Evolutionary conservation across 1,139 yeast species (phyloP), one percentile per base, ranked within the genome.

Genomic region (Yamadazyma pseudoaaseri): DNA sequence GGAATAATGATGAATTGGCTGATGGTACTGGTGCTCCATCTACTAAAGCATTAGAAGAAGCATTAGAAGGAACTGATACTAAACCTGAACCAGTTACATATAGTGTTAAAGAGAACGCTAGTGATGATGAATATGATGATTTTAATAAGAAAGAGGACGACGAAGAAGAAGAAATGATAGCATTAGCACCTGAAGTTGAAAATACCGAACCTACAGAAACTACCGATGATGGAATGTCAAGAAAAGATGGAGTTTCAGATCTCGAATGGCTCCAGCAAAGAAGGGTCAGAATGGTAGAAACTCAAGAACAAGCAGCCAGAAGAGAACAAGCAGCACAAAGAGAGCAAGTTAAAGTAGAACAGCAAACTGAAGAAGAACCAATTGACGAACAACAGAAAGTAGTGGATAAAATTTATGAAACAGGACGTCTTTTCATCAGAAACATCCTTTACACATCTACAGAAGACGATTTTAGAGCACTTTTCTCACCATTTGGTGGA

Each of bases 391-490:
- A 48, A 29, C 74, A 73, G 46, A 80, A 79, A 35, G 54, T 55
- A 5, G 59, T 69, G 2, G 68, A 66, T 20, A 74, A 78, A 44
- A 84, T 90, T 27, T 58, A 62, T 20, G 62, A 70, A 37, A 84
- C 96, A 0, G 94, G 95, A 3, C 78, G 99, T 45, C 67, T 92
- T 33, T 94, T 94, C 56, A 62, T 94, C 33, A 79, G 99, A 62
- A 94, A 92, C 52, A 82, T 92, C 33, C 70, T 82, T 8, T 94
- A 87, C 52, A 68, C 84, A 1, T 79, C 96, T 3, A 75, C 85
- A 0, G 97, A 90, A 54, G 76, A 76, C 2, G 98, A 92, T 36
- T 82, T 89, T 52, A 63, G 67, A 27, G 61, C 69, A 2, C 63
- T 89, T 16, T 83, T 85, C 51, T 47, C 64, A 4, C 47, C 56